These are phyloP conservation scores for Cardiospermum halicacabum DNA, from an alignment of 345 rosid genomes.

Conservation along the genomic window DNA sequence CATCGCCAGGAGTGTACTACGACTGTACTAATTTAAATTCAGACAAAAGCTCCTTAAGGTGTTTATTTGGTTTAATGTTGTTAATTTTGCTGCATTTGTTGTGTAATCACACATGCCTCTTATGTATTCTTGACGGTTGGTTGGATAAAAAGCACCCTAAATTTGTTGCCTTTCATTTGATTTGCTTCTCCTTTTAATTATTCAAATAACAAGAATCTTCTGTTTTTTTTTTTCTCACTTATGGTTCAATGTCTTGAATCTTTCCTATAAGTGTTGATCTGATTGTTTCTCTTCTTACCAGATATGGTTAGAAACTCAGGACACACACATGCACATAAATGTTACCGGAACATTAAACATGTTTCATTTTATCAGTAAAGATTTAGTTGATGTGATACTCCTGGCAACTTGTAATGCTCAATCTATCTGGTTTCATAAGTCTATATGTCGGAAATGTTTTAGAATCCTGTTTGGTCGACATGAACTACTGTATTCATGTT, in stretches of 20 bases:
- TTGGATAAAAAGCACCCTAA: conserved; percentile 31
- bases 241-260: conserved; percentile 1
- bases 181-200: conserved; percentile 35
- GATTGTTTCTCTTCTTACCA: conserved; percentile 15
- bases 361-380: conserved; percentile 4
- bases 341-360: conserved; percentile 14
- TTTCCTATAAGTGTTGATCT: conserved; percentile 1
- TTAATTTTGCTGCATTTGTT: conserved; percentile 48
- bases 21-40: conserved; percentile 53
- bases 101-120: conserved; percentile 50
- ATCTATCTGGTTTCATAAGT: conserved; percentile 21
- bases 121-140: conserved; percentile 52
- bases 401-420: conserved; percentile 20
- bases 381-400: conserved; percentile 20
- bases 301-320: conserved; percentile 18
- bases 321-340: conserved; percentile 11
- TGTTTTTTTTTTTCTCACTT: conserved; percentile 15
- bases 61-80: conserved; percentile 37
- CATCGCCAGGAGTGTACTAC: conserved; percentile 60
- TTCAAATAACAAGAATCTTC: conserved; percentile 41
- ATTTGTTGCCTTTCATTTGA: conserved; percentile 38
- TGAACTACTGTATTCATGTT: too few species aligned
- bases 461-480: too few species aligned
- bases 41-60: conserved; percentile 24
- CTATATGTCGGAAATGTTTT: too few species aligned